Evolutionary conservation across 1,284 basidiomycete species (phyloP), one percentile per base, ranked within the genome.

Genomic region (Apiotrichum veenhuisii): DNA sequence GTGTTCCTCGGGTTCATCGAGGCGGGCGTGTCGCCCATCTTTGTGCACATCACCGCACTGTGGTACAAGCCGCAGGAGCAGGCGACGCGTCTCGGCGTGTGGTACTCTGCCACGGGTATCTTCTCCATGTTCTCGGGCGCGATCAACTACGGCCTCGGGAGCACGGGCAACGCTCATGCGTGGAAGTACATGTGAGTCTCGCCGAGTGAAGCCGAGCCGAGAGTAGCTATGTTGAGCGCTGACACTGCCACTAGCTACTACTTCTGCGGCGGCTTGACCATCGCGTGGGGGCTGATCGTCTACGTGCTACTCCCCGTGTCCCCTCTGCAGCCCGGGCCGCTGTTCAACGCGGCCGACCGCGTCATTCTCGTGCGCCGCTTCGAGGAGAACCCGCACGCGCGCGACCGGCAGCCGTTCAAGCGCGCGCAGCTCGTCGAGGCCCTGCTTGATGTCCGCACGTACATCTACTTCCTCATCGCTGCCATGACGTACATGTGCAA

Each of bases 51-150:
- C 50, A 81, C 80, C 11, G 67, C 72, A 0, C 64, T 77, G 27
- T 82, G 80, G 80, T 82, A 82, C 69, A 80, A 77, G 57, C 75
- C 75, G 9, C 63, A 69, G 44, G 77, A 78, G 50, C 76, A 74
- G 59, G 71, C 71, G 4, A 66, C 62, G 12, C 52, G 72, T n/a
- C 59, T 77, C 36, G 75, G 78, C 0, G 72, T 80, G 41, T 81
- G 80, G 80, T 82, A 81, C 65, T 78, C 76, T 8, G 78, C 80
- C 12, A 81, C 78, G 0, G 80, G 80, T 2, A 65, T 76, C 27
- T 74, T 74, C 62, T 64, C 62, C 47, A 74, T 75, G 68, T 76
- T 81, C 55, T 70, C 71, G 2, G 78, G 80, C 11, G 64, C 80
- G 20, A 71, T 82, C 64, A 81, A 81, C 70, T 81, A 78, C 56